Evolutionary conservation across 208 protist genomes (phyloP), one percentile per base, ranked within the genome.

Genomic region (Leishmania tarentolae): DNA sequence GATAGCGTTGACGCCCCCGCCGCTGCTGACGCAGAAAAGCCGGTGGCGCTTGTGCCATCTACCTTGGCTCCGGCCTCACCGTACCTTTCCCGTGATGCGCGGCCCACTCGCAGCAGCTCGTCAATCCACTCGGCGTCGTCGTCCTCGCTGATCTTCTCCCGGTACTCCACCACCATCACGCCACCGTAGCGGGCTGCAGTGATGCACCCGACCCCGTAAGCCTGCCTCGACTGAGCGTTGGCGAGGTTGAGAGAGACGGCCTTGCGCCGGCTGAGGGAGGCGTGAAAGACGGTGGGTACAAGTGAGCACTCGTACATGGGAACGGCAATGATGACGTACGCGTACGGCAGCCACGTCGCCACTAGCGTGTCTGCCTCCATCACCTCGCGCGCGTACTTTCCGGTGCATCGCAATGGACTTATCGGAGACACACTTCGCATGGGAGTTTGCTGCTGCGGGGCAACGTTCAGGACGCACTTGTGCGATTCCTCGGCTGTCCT

Each of bases 241-340:
- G 66, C 75, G 19, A 91, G 66, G 81, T 94, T 90, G 53, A 94
- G 76, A 19, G 87, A 91, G 76, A 94, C 81, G 28, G 91, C 87
- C 77, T 87, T 88, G 73, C 79, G 86, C n/a, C 83, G 73, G n/a
- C 79, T 81, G 81, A 78, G 57, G 56, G 83, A 42, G 0, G 75
- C 70, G 80, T 91, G 88, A 65, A 89, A 92, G 13, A 82, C 76
- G n/a, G 86, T 94, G 17, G 91, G 87, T 0, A 83, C 52, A 42
- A 94, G 76, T 2, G 82, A 81, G 79, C 89, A 92, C 76, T 91
- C 88, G 83, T 94, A 94, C 87, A 92, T 88, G 63, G 91, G 91
- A 0, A 91, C 53, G 3, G 86, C 91, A 35, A 94, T 73, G 42
- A 94, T 78, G 66, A 94, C 63, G 81, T 92, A 94, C 40, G 83